Conservation (phyloP, 805 yeast genomes). For the Kodamaea kakaduensis region DNA sequence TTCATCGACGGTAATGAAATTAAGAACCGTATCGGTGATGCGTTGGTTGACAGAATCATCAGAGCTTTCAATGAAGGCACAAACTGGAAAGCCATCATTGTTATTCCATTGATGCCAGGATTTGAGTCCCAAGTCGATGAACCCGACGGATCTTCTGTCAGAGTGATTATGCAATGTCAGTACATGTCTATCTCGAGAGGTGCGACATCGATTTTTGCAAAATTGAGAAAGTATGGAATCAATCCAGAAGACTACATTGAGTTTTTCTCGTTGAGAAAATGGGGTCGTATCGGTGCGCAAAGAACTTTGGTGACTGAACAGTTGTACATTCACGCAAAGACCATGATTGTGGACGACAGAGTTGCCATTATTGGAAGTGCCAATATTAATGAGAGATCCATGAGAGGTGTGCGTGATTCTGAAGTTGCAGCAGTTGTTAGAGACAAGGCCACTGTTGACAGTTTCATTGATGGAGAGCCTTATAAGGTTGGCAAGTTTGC, state of each 20-base stretch:
- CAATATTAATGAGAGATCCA: conserved; percentile 92
- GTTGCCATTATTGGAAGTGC: conserved; percentile 96
- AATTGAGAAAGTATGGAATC: conserved; percentile 73
- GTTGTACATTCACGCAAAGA: conserved; percentile 88
- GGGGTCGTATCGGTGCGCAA: conserved; percentile 87
- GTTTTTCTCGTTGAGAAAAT: conserved; percentile 86
- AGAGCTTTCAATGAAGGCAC: conserved; percentile 76
- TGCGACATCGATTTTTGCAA: conserved; percentile 77
- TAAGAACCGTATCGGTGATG: conserved; percentile 90
- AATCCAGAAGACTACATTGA: conserved; percentile 89
- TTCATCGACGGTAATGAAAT: conserved; percentile 78
- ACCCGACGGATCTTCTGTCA: conserved; percentile 90
- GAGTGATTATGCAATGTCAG: conserved; percentile 96
- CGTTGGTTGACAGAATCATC: conserved; percentile 92
- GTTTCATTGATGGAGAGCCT: conserved; percentile 79
- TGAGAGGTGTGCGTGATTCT: conserved; percentile 91
- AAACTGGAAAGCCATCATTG: conserved; percentile 84
- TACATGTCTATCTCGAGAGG: conserved; percentile 92
- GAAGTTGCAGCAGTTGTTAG: conserved; percentile 88
- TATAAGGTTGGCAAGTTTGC: conserved; percentile 85
- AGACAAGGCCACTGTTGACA: conserved; percentile 66
- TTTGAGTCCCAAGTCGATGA: conserved; percentile 90
- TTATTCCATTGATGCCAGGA: conserved; percentile 97
- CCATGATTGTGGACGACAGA: conserved; percentile 88
- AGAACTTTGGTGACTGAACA: conserved; percentile 81